Conservation (phyloP, 1,139 yeast species). For the Debaryomyces singareniensis region DNA sequence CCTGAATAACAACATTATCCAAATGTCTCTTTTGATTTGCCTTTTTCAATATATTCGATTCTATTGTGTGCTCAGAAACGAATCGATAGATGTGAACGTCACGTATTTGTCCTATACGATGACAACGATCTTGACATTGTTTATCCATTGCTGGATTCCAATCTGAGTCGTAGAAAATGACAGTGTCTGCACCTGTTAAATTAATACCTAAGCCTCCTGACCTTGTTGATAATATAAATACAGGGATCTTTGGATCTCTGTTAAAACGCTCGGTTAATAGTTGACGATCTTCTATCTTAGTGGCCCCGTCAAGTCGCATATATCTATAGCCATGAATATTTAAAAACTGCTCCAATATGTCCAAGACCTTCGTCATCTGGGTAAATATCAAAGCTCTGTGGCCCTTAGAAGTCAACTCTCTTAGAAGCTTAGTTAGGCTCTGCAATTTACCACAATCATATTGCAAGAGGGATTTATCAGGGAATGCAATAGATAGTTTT, state of each 20-base stretch:
- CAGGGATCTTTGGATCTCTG: conserved; percentile 78
- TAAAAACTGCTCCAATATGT: conserved; percentile 85
- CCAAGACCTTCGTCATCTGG: conserved; percentile 96
- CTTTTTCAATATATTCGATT: conserved; percentile 86
- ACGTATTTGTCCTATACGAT: conserved; percentile 96
- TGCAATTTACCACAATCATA: conserved; percentile 97
- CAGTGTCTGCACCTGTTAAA: conserved; percentile 97
- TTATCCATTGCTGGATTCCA: conserved; percentile 99
- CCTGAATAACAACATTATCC: conserved; percentile 95
- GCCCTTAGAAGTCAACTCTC: conserved; percentile 74
- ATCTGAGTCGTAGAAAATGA: conserved; percentile 97
- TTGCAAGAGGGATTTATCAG: conserved; percentile 86
- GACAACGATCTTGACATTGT: conserved; percentile 98
- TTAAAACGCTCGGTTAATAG: conserved; percentile 89
- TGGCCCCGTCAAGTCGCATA: conserved; percentile 94
- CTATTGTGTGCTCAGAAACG: conserved; percentile 94
- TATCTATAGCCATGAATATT: conserved; percentile 93
- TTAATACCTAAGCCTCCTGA: conserved; percentile 98
- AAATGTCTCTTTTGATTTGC: conserved; percentile 94
- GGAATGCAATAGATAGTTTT: conserved; percentile 87
- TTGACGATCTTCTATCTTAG: conserved; percentile 95
- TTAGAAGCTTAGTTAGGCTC: conserved; percentile 66
- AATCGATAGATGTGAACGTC: conserved; percentile 96
- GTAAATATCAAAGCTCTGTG: conserved; percentile 95
- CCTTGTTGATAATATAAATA: conserved; percentile 87